Evolutionary conservation across 441 rosid species (phyloP), one percentile per base, ranked within the genome.

Genomic region (Gossypium trilobum): DNA sequence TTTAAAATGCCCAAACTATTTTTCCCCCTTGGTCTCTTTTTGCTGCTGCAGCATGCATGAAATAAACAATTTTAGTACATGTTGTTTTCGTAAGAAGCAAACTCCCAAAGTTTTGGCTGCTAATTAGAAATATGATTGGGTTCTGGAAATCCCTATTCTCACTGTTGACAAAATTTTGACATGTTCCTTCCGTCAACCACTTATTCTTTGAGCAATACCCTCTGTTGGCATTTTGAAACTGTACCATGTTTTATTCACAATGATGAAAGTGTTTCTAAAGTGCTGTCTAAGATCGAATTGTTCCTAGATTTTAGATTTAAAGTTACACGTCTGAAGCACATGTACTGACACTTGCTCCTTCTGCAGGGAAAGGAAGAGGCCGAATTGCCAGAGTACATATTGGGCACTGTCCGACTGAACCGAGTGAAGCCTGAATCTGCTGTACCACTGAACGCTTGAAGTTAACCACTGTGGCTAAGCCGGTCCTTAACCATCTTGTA

Each of bases 301-400:
- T 25, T 11, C 62, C 16, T 22, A 23, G 13, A 22, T 57, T 3
- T 23, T 56, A 16, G 23, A 1, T 16, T 46, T 13, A 58, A 59
- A 46, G 11, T 29, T 59, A 27, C 3, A 13, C 5, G 10, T 17
- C 23, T 1, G 36, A 1, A 42, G 8, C 64, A 19, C 58, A 23
- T n/a, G 68, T 33, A 52, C n/a, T 52, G 16, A 19, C 65, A 25
- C 52, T 42, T 64, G 3, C 33, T 74, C 6, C 14, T 36, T 25
- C 56, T 55, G 82, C 94, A 92, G 99, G 98, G 87, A 72, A 91
- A 80, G 73, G 98, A 95, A 80, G 96, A 85, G 77, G 74, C 52
- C 4, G 98, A 92, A 72, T 78, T 95, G 83, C 99, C 99, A 0
- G 99, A 95, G 82, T 95, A 87, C 85, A 78, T 95, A 75, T 92